Percentiles rank a stretch among this genome's conserved stretches.
These are phyloP conservation scores for Xerocomellus dryophilus DNA, from an alignment of 768 basidiomycete genomes.

Conservation along the genomic window DNA sequence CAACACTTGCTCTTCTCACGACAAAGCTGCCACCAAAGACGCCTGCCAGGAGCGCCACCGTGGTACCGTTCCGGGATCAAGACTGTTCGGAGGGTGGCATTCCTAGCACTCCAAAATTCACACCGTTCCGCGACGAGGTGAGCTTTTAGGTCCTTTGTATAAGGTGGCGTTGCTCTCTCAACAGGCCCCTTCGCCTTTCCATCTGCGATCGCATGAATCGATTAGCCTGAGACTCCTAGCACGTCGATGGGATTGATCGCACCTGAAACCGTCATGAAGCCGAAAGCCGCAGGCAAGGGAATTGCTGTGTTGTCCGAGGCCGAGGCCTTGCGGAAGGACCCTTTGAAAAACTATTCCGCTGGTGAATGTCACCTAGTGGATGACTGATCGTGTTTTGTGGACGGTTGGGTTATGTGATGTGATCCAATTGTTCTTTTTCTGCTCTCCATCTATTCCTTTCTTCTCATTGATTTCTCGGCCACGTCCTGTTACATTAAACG, in stretches of 20 bases:
- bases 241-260: conserved; percentile 28
- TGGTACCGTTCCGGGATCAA: conserved; percentile 43
- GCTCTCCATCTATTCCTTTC: conserved; percentile 16
- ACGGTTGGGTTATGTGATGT: background rate
- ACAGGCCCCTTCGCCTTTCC: background rate
- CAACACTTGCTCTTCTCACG: conserved; percentile 35
- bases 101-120: conserved; percentile 57
- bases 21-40: conserved; percentile 34
- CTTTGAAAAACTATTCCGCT: conserved; percentile 70
- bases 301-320: conserved; percentile 56
- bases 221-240: conserved; percentile 25
- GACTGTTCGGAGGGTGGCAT: conserved; percentile 22
- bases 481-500: background rate
- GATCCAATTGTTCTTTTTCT: background rate
- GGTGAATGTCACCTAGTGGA: conserved; percentile 23
- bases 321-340: conserved; percentile 75
- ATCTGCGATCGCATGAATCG: conserved; percentile 3
- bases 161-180: conserved; percentile 8
- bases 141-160: conserved; percentile 21
- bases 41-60: conserved; percentile 31
- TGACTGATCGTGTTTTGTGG: conserved; percentile 17
- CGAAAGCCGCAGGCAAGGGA: conserved; percentile 48
- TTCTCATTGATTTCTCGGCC: background rate
- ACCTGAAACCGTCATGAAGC: conserved; percentile 66
- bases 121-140: conserved; percentile 74